These are phyloP conservation scores for Craterostigma plantagineum DNA, from an alignment of 257 asterid species.

Conservation along the genomic window DNA sequence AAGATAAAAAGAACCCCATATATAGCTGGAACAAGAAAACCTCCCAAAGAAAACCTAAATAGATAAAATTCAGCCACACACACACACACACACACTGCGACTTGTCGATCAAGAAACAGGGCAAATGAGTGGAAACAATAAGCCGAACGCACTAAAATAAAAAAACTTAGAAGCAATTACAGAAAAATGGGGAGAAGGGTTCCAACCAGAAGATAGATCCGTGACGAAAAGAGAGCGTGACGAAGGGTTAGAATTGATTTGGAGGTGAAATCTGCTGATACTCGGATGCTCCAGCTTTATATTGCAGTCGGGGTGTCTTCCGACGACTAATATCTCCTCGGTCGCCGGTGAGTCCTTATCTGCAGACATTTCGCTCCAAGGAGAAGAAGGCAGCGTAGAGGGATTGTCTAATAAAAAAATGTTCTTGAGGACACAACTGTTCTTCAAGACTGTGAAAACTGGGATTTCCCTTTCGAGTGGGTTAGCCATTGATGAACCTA, in stretches of 20 bases:
- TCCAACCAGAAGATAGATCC: constrained; percentile 58
- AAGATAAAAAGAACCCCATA: constrained; percentile 1
- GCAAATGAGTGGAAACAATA: too few relatives aligned
- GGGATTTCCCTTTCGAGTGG: constrained; percentile 48
- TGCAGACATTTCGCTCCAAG: too few relatives aligned
- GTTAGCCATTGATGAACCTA: constrained; percentile 13
- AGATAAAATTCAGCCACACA: background rate
- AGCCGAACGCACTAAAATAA: background rate
- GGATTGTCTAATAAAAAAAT: constrained; percentile 26
- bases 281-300: constrained; percentile 86
- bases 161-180: background rate
- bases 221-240: constrained; percentile 35
- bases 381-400: too few relatives aligned
- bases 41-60: background rate
- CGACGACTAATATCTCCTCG: constrained; percentile 51
- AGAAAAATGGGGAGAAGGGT: background rate
- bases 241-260: constrained; percentile 41
- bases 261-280: constrained; percentile 86
- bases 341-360: too few relatives aligned
- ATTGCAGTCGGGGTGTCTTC: constrained; percentile 74
- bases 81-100: too few relatives aligned
- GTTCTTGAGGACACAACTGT: constrained; percentile 53
- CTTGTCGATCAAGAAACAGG: too few relatives aligned
- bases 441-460: constrained; percentile 59
- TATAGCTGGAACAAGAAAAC: background rate